Percentiles rank a stretch among this genome's conserved stretches.
Evolutionary conservation across 225 moss, liverwort and hornwort genomes (phyloP).

Genomic region (Sphagnum tenellum): DNA sequence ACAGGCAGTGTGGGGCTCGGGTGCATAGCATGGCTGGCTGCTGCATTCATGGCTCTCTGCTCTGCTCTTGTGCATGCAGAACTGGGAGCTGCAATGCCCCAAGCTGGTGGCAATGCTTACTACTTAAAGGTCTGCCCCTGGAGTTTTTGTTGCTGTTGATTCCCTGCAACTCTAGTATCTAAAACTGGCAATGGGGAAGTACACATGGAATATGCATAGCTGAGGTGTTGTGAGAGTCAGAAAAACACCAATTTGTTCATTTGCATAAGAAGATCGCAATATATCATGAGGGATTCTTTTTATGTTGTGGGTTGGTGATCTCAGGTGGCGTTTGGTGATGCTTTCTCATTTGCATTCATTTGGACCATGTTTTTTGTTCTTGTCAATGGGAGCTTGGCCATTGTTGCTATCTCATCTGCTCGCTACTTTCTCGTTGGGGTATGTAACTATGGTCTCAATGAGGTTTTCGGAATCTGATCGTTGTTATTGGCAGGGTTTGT

Average conservation of each 20-base stretch:
- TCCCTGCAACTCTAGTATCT: no score
- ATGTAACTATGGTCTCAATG: conserved; percentile 7
- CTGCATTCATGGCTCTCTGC: conserved; percentile 52
- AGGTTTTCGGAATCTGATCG: neutral
- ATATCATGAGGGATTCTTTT: no score
- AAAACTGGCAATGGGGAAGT: neutral
- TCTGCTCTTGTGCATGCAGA: conserved; percentile 59
- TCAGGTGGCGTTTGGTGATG: conserved; percentile 78
- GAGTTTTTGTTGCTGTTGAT: no score
- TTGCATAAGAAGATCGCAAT: neutral
- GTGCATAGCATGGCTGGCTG: conserved; percentile 55
- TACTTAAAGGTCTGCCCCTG: conserved; percentile 37
- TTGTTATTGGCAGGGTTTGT: no score
- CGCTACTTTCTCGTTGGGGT: conserved; percentile 73
- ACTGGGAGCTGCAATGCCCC: conserved; percentile 72
- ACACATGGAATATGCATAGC: neutral
- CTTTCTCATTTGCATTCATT: conserved; percentile 60
- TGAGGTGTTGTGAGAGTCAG: neutral
- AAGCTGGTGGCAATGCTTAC: conserved; percentile 64
- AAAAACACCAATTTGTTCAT: neutral
- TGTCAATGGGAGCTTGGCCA: conserved; percentile 53
- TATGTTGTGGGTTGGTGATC: neutral
- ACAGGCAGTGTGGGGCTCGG: conserved; percentile 80
- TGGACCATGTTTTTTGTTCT: conserved; percentile 83
- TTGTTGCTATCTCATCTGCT: conserved; percentile 47